Percentiles rank a stretch among this genome's conserved stretches.
Evolutionary conservation across 805 yeast genomes (phyloP).

Genomic region (Schizosaccharomyces japonicus): DNA sequence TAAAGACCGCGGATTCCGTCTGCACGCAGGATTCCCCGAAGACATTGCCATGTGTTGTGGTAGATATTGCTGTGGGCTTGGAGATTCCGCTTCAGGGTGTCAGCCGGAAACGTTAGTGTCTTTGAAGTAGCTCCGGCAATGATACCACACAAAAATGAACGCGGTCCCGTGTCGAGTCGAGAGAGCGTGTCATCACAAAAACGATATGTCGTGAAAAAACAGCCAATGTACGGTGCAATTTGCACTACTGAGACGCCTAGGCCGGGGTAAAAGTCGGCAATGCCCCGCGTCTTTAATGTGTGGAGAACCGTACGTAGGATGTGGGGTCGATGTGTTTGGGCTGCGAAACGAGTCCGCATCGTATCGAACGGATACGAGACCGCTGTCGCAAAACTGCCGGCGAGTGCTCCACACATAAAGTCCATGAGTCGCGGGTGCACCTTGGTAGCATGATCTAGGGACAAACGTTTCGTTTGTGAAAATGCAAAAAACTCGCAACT

Average conservation of each 20-base stretch:
- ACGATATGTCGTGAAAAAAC: slow-evolving; percentile 24
- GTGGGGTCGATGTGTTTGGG: slow-evolving; percentile 22
- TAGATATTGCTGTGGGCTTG: slow-evolving; percentile 25
- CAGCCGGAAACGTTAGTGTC: slow-evolving; percentile 59
- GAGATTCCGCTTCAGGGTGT: slow-evolving; percentile 51
- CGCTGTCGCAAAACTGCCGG: slow-evolving; percentile 54
- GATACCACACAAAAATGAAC: slow-evolving; percentile 37
- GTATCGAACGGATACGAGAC: slow-evolving; percentile 75
- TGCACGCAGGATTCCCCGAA: background rate
- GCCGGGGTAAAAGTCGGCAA: slow-evolving; percentile 28
- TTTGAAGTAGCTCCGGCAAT: slow-evolving; percentile 59
- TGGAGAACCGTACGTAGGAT: slow-evolving; percentile 15
- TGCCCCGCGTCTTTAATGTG: slow-evolving; percentile 22
- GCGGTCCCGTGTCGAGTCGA: slow-evolving; percentile 9
- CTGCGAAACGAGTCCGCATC: slow-evolving; percentile 67
- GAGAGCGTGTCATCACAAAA: slow-evolving; percentile 5
- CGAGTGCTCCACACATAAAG: slow-evolving; percentile 42
- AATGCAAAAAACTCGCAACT: slow-evolving; percentile 61
- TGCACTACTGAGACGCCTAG: slow-evolving; percentile 29
- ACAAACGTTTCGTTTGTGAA: slow-evolving; percentile 26
- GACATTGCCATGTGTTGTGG: background rate
- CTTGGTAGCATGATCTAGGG: slow-evolving; percentile 15
- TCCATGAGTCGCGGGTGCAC: slow-evolving; percentile 16
- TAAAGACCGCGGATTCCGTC: background rate
- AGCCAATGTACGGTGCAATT: slow-evolving; percentile 46